Evolutionary conservation across 768 basidiomycete species (phyloP), one percentile per base, ranked within the genome.

Genomic region (Porphyrellus cyaneotinctus): DNA sequence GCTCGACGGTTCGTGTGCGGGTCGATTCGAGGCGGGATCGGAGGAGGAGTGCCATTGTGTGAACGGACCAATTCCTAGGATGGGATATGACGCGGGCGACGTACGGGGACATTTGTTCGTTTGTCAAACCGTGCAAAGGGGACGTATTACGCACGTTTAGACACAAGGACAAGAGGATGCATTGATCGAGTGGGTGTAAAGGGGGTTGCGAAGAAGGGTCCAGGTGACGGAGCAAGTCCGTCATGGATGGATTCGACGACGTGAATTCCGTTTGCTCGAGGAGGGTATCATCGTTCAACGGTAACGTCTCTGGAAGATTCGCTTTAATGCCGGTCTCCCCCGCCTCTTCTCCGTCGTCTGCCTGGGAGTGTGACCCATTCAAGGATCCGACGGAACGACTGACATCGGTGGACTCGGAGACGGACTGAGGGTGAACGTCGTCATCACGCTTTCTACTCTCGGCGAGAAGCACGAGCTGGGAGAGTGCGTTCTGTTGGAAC

Each of bases 41-140:
- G 24, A 97, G 82, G 45, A 99, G 81, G 47, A 98, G 84, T 26
- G 93, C 95, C 84, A 95, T 95, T 33, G 95, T 95, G 72, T 98
- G 92, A 28, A 98, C 77, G 6, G 92, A 88, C 97, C 97, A 99
- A 69, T 97, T 98, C 50, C 78, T 75, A 2, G 94, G 92, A 65
- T 97, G 91, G 2, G 85, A 76, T 58, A 98, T 81, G 33, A 97
- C 91, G 33, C 95, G 88, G 13, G 85, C 70, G 52, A 98, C 83
- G 76, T 95, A 98, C 13, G 97, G 89, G 3, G 83, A 68, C 88
- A 98, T 95, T 65, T 98, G 94, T 62, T 91, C 91, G 46, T 79
- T 77, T 26, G 95, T 97, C 48, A 99, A 79, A 13, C 94, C 95
- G 70, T 95, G 91, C 42, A 78, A 74, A 17, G 95, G 95, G 3